A percentile compares a stretch with the other conserved stretches of the same genome.
Conservation (phyloP, 2,329 filamentous ascomycete genomes). For the Monosporascus sp. region DNA sequence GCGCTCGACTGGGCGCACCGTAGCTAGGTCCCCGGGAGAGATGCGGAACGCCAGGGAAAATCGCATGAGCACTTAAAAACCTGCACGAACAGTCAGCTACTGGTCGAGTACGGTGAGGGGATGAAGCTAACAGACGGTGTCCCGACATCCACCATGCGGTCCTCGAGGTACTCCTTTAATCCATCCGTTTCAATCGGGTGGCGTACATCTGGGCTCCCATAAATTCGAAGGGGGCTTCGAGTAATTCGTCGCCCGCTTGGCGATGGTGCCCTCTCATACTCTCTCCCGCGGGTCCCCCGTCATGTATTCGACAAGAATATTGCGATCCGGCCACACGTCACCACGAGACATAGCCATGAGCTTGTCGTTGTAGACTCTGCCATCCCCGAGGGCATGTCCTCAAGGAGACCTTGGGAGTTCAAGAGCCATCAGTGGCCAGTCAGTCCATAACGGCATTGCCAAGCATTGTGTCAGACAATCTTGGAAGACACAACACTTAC, state of each 20-base stretch:
- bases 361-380: conserved; percentile 30
- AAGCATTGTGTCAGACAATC: not conserved
- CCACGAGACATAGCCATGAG: conserved; percentile 32
- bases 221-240: conserved; percentile 31
- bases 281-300: conserved; percentile 31
- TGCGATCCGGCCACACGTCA: conserved; percentile 23
- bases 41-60: conserved; percentile 27
- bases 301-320: conserved; percentile 28
- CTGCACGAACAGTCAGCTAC: conserved; percentile 5
- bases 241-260: conserved; percentile 26
- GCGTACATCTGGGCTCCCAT: conserved; percentile 33
- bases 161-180: conserved; percentile 28
- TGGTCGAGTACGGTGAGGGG: not conserved
- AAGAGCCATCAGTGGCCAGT: conserved; percentile 2
- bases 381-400: conserved; percentile 35
- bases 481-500: conserved; percentile 16
- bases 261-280: conserved; percentile 28
- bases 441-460: not conserved
- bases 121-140: conserved; percentile 23
- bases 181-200: conserved; percentile 11
- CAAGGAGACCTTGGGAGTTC: conserved; percentile 30
- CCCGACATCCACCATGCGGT: conserved; percentile 32
- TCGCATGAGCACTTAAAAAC: conserved; percentile 28
- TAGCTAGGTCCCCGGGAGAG: conserved; percentile 15
- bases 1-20: conserved; percentile 19